Percentiles rank a stretch among this genome's conserved stretches.
Evolutionary conservation across 2,329 filamentous ascomycete species (phyloP).

Genomic region (Cryphonectria naterciae): DNA sequence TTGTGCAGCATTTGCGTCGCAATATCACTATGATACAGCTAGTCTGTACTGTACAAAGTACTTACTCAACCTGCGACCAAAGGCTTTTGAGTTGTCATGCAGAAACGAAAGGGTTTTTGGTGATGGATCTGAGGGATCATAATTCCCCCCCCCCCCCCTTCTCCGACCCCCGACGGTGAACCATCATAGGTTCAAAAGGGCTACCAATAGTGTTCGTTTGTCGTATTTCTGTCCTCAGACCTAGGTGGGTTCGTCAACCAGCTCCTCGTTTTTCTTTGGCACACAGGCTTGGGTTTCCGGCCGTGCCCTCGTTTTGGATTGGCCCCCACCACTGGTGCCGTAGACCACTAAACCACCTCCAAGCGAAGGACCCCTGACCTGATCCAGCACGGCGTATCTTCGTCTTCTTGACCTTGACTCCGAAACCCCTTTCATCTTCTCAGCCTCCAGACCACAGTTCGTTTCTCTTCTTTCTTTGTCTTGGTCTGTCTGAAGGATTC

Average conservation of each 20-base stretch:
- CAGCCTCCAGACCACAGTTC: not conserved
- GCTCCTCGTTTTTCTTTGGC: slow-evolving; percentile 16
- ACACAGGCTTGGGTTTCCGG: slow-evolving; percentile 17
- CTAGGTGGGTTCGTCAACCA: not conserved
- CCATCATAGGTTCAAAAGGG: not conserved
- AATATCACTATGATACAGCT: not conserved
- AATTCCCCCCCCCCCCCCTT: not conserved
- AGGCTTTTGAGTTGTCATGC: not conserved
- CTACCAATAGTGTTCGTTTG: slow-evolving; percentile 3
- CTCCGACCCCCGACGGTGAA: not conserved
- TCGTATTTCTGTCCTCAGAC: not conserved
- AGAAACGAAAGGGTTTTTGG: not conserved
- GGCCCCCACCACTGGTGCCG: slow-evolving; percentile 5
- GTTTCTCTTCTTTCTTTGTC: not conserved
- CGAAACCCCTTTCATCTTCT: not conserved
- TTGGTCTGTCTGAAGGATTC: not conserved
- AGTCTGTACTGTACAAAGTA: not conserved
- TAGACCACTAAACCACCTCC: slow-evolving; percentile 8
- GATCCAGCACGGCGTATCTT: not conserved
- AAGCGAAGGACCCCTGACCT: slow-evolving; percentile 7
- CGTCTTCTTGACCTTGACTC: not conserved
- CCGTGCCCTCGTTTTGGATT: slow-evolving; percentile 23
- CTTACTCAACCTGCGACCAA: not conserved
- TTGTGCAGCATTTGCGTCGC: not conserved
- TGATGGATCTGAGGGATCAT: slow-evolving; percentile 2